Percentiles rank a stretch among this genome's conserved stretches.
Evolutionary conservation across 140 eudicot species (phyloP).

Genomic region (Erigeron philadelphicus): DNA sequence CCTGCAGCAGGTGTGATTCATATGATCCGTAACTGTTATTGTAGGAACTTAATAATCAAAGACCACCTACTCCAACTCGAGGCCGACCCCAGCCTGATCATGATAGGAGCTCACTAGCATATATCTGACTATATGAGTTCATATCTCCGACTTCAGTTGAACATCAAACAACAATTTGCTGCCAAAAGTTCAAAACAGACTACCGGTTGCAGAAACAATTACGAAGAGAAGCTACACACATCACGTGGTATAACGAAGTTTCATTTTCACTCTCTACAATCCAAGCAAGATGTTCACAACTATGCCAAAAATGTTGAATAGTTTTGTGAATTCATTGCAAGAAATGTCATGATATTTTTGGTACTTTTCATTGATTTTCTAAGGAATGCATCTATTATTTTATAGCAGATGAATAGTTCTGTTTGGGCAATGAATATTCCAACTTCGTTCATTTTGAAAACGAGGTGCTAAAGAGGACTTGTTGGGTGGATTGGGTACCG

Average conservation of each 20-base stretch:
- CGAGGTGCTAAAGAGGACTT: neutral
- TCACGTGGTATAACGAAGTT: slow-evolving; percentile 1
- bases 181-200: slow-evolving; percentile 9
- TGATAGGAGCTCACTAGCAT: slow-evolving; percentile 75
- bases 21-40: slow-evolving; percentile 20
- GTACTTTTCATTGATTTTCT: neutral
- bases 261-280: slow-evolving; percentile 3
- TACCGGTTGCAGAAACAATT: slow-evolving; percentile 12
- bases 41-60: slow-evolving; percentile 67
- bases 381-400: neutral
- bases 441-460: neutral
- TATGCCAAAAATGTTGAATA: neutral
- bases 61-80: slow-evolving; percentile 95
- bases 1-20: slow-evolving; percentile 1
- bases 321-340: slow-evolving; percentile 9
- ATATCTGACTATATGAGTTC: slow-evolving; percentile 34
- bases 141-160: neutral
- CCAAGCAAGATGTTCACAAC: neutral
- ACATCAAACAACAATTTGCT: slow-evolving; percentile 6
- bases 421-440: neutral
- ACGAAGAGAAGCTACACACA: slow-evolving; percentile 19
- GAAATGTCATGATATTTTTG: neutral
- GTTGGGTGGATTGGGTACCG: neutral
- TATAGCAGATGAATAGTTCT: neutral
- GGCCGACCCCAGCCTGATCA: slow-evolving; percentile 84